Conservation (phyloP, 306 rosid species). For the Malus sieversii region DNA sequence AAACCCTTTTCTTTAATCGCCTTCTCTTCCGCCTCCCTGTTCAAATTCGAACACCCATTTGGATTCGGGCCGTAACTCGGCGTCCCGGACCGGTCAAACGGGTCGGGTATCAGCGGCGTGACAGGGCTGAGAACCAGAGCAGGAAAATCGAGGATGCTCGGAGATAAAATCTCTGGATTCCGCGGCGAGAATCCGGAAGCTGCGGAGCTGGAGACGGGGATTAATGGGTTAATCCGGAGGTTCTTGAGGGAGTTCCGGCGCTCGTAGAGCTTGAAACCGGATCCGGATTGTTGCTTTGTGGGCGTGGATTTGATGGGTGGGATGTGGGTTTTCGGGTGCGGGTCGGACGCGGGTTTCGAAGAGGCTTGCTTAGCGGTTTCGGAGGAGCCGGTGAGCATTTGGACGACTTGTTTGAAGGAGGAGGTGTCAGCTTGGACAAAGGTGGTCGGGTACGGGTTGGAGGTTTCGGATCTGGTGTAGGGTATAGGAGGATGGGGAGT, state of each 20-base stretch:
- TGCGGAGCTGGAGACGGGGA: constrained; percentile 32
- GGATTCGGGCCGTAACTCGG: background rate
- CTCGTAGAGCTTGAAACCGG: constrained; percentile 84
- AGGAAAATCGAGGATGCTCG: constrained; percentile 88
- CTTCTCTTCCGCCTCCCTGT: constrained; percentile 59
- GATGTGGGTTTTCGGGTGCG: constrained; percentile 39
- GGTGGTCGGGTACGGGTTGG: constrained; percentile 85
- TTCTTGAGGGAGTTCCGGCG: constrained; percentile 65
- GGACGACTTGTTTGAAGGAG: constrained; percentile 92
- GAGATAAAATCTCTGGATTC: constrained; percentile 71
- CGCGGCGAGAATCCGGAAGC: constrained; percentile 51
- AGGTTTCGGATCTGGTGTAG: constrained; percentile 76
- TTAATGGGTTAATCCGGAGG: constrained; percentile 56
- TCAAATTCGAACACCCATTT: constrained; percentile 15
- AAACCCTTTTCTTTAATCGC: constrained; percentile 85
- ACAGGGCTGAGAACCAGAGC: constrained; percentile 78
- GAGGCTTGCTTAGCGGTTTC: constrained; percentile 59
- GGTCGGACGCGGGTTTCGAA: constrained; percentile 14
- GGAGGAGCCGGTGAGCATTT: constrained; percentile 95
- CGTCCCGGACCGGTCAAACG: constrained; percentile 54
- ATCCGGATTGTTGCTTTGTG: constrained; percentile 48
- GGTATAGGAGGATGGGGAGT: constrained; percentile 31
- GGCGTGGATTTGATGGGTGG: constrained; percentile 66
- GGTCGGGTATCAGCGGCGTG: constrained; percentile 81
- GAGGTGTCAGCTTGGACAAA: constrained; percentile 86